Percentiles rank a stretch among this genome's conserved stretches.
Evolutionary conservation across 2,329 filamentous ascomycete species (phyloP).

Genomic region (Tolypocladium guangdongense): DNA sequence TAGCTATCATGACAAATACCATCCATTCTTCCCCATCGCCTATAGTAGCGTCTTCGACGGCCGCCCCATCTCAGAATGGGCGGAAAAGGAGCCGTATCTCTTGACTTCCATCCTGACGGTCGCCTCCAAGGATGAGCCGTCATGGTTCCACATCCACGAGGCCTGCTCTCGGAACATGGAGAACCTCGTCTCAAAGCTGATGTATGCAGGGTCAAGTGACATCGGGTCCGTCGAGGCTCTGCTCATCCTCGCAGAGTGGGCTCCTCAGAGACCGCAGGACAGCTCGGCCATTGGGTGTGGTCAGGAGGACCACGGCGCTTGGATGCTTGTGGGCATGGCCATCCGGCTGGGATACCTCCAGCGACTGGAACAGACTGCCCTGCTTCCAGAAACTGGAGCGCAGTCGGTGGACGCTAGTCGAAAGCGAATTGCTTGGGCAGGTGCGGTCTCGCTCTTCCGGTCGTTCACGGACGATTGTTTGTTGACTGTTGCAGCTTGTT

Average conservation of each 20-base stretch:
- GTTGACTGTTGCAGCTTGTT: constrained; percentile 33
- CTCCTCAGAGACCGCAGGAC: constrained; percentile 51
- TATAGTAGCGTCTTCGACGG: constrained; percentile 46
- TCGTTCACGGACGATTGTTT: background rate
- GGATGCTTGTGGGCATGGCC: constrained; percentile 67
- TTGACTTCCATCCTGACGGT: constrained; percentile 61
- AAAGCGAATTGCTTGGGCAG: constrained; percentile 58
- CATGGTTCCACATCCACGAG: constrained; percentile 52
- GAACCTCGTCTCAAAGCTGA: constrained; percentile 52
- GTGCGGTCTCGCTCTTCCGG: constrained; percentile 13
- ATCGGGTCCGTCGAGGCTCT: constrained; percentile 63
- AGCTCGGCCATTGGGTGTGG: constrained; percentile 56
- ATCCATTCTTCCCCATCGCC: constrained; percentile 60
- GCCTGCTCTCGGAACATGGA: constrained; percentile 62
- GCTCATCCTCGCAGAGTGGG: constrained; percentile 62
- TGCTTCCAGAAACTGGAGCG: constrained; percentile 48
- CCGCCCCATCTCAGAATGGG: constrained; percentile 40
- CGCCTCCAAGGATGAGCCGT: constrained; percentile 57
- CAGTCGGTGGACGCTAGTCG: constrained; percentile 49
- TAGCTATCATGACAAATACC: constrained; percentile 54
- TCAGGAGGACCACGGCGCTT: constrained; percentile 63
- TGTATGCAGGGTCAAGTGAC: constrained; percentile 54
- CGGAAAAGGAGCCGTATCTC: constrained; percentile 52
- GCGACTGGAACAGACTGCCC: constrained; percentile 56
- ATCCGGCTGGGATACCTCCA: constrained; percentile 60